Conservation (phyloP, 129 eudicot species). For the Tagetes patula region DNA sequence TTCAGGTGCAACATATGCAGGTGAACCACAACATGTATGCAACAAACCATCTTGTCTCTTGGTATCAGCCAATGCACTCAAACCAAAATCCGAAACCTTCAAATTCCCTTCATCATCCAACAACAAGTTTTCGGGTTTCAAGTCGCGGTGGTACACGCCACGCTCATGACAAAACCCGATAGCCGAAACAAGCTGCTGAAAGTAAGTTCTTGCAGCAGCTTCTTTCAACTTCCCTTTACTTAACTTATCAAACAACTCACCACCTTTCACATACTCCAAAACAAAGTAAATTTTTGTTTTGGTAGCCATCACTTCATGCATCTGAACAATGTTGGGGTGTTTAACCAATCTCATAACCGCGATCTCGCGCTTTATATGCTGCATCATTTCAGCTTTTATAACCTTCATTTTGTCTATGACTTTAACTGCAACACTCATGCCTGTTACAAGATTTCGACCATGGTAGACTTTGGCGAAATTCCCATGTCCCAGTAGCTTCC, state of each 20-base stretch:
- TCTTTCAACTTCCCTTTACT: slow-evolving; percentile 19
- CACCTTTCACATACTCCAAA: slow-evolving; percentile 24
- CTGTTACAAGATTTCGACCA: slow-evolving; percentile 18
- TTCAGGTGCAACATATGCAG: slow-evolving; percentile 26
- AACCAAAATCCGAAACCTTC: slow-evolving; percentile 27
- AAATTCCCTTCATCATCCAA: slow-evolving; percentile 26
- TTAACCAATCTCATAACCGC: slow-evolving; percentile 17
- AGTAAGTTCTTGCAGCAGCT: slow-evolving; percentile 16
- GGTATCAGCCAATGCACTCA: slow-evolving; percentile 29
- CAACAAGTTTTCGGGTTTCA: slow-evolving; percentile 25
- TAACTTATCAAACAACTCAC: slow-evolving; percentile 17
- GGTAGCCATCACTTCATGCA: slow-evolving; percentile 24
- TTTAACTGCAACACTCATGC: slow-evolving; percentile 22
- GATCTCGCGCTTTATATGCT: slow-evolving; percentile 22
- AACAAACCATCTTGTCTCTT: slow-evolving; percentile 28
- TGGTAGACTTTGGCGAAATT: slow-evolving; percentile 27
- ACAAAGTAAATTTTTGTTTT: slow-evolving; percentile 23
- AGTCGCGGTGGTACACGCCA: slow-evolving; percentile 23
- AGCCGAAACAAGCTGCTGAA: slow-evolving; percentile 14
- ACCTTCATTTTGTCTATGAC: slow-evolving; percentile 19
- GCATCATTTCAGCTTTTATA: slow-evolving; percentile 14
- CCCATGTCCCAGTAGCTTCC: slow-evolving; percentile 20
- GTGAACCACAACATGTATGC: slow-evolving; percentile 23
- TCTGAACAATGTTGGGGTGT: slow-evolving; percentile 13
- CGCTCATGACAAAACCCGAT: slow-evolving; percentile 14